A percentile compares a stretch with the other conserved stretches of the same genome.
Conservation (phyloP, 768 basidiomycete genomes). For the Pleurotus citrinopileatus region DNA sequence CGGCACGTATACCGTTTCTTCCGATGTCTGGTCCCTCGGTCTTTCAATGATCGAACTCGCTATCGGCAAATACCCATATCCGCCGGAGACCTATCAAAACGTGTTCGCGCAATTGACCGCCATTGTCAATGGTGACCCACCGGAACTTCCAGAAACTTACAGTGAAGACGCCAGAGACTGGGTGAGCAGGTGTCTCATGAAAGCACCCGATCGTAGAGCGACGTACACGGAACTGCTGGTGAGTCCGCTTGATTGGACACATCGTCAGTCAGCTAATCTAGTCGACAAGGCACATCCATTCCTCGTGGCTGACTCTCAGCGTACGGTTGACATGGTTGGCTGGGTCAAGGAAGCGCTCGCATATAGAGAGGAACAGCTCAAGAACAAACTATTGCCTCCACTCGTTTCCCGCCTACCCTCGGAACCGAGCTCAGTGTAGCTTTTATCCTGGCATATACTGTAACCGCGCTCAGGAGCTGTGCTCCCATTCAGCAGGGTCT, state of each 20-base stretch:
- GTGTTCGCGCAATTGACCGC: conserved; percentile 96
- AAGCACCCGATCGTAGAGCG: conserved; percentile 75
- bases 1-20: conserved; percentile 92
- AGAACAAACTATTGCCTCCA: neutral
- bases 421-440: conserved; percentile 6
- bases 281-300: conserved; percentile 69
- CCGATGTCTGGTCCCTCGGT: conserved; percentile 97
- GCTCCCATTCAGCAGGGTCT: neutral
- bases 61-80: conserved; percentile 90
- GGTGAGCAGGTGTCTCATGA: conserved; percentile 75
- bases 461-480: neutral
- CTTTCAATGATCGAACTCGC: conserved; percentile 92
- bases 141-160: conserved; percentile 74
- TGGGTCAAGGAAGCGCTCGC: conserved; percentile 69
- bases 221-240: conserved; percentile 83
- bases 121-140: conserved; percentile 93
- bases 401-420: neutral
- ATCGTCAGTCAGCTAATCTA: neutral
- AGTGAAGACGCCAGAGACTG: conserved; percentile 75
- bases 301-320: conserved; percentile 54
- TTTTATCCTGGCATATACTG: neutral
- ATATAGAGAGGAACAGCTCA: conserved; percentile 10
- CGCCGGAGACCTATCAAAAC: conserved; percentile 95
- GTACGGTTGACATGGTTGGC: conserved; percentile 77
- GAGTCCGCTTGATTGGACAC: conserved; percentile 21